These are phyloP conservation scores for Sideroxylon spinosum DNA, from an alignment of 179 eudicot genomes.

Conservation along the genomic window DNA sequence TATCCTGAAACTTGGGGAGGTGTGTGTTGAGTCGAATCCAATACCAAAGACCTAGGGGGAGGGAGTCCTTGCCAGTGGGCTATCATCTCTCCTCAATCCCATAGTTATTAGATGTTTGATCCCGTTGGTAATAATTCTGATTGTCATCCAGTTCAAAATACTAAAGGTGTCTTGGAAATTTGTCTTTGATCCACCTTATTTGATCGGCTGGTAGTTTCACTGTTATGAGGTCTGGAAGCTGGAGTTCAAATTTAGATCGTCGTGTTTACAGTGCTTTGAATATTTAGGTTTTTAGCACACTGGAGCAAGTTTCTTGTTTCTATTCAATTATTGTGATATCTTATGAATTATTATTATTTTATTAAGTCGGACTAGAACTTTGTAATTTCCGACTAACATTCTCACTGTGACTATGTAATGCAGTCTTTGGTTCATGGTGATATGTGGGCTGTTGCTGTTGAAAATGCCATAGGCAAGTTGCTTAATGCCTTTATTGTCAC, in stretches of 20 bases:
- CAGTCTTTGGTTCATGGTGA: conserved; percentile 74
- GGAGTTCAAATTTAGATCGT: not conserved
- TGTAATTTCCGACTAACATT: not conserved
- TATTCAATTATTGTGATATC: not conserved
- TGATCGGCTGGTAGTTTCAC: not conserved
- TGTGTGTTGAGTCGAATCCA: no score
- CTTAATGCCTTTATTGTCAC: conserved; percentile 91
- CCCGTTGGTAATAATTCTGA: not conserved
- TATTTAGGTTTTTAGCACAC: not conserved
- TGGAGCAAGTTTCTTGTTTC: not conserved
- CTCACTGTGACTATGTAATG: conserved; percentile 9
- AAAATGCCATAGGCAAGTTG: conserved; percentile 73
- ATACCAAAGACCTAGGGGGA: no score
- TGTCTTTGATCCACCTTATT: not conserved
- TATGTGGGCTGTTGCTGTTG: conserved; percentile 80
- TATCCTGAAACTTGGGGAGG: no score
- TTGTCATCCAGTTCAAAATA: not conserved
- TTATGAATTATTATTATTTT: not conserved
- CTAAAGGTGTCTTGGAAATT: not conserved
- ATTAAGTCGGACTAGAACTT: not conserved
- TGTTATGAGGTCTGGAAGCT: not conserved
- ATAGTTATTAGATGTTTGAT: not conserved
- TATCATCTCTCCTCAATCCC: not conserved
- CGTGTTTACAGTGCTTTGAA: not conserved
- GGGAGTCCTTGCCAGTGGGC: no score